Evolutionary conservation across 305 asterid species (phyloP).

Genomic region (Solanum aculeatissimum): DNA sequence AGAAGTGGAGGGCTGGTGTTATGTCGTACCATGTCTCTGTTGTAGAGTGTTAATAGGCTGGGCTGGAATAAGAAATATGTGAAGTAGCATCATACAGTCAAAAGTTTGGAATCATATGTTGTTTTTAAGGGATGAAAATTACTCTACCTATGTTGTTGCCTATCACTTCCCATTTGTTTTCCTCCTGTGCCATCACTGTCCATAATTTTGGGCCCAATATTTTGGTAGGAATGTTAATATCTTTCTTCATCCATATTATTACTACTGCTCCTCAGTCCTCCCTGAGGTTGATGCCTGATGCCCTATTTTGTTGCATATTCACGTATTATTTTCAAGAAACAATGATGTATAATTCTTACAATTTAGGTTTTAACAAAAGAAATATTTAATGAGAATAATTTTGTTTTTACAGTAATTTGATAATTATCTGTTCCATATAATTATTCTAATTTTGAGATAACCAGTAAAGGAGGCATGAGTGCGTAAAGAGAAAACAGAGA

Average conservation of each 20-base stretch:
- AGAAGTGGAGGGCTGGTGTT: background rate
- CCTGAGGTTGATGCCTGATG: background rate
- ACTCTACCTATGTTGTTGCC: background rate
- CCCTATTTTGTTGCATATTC: background rate
- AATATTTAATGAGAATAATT: too few species aligned
- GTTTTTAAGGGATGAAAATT: background rate
- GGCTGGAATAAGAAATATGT: background rate
- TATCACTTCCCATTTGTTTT: background rate
- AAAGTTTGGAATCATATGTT: background rate
- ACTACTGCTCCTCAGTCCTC: background rate
- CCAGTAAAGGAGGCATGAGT: too few species aligned
- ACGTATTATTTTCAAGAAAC: background rate
- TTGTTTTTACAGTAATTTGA: too few species aligned
- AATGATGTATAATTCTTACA: background rate
- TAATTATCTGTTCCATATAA: too few species aligned
- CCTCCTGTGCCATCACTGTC: background rate
- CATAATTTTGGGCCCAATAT: background rate
- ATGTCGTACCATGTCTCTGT: background rate
- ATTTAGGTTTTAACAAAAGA: too few species aligned
- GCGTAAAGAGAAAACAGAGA: too few species aligned
- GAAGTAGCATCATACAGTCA: background rate
- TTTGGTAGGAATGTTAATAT: background rate
- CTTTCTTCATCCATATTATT: background rate
- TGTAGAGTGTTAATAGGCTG: background rate
- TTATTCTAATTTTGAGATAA: too few species aligned